Conservation (phyloP, 2,329 filamentous ascomycete species). For the Aspergillus japonicus region DNA sequence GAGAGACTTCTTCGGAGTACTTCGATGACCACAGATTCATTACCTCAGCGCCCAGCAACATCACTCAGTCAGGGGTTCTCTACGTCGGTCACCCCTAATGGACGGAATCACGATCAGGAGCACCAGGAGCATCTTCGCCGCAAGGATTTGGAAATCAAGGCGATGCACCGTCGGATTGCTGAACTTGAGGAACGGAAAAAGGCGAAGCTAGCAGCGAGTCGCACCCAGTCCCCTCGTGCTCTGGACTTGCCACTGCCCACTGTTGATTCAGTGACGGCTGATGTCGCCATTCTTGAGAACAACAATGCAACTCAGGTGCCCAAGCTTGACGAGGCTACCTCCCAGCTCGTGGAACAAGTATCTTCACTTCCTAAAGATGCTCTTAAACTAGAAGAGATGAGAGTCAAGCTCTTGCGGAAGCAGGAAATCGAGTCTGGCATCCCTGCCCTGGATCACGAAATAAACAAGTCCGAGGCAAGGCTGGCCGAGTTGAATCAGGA, state of each 20-base stretch:
- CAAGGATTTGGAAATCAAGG: constrained; percentile 51
- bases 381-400: constrained; percentile 31
- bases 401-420: constrained; percentile 43
- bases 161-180: constrained; percentile 50
- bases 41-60: constrained; percentile 40
- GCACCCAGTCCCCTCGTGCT: constrained; percentile 36
- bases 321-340: background rate
- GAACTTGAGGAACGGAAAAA: constrained; percentile 48
- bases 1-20: constrained; percentile 43
- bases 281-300: constrained; percentile 6
- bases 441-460: constrained; percentile 47
- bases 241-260: constrained; percentile 24
- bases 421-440: constrained; percentile 51
- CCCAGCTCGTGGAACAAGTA: background rate
- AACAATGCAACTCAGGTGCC: background rate
- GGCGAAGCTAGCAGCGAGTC: constrained; percentile 40
- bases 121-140: constrained; percentile 47
- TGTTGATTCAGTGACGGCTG: constrained; percentile 12
- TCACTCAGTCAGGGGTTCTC: constrained; percentile 43
- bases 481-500: constrained; percentile 35
- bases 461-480: constrained; percentile 37
- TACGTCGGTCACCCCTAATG: constrained; percentile 37
- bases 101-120: constrained; percentile 40
- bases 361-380: constrained; percentile 17
- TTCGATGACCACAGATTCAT: constrained; percentile 47